phyloP scores from a whole-genome alignment of 495 filamentous ascomycete genomes.

The Aspergillus olivimuriae region DNA sequence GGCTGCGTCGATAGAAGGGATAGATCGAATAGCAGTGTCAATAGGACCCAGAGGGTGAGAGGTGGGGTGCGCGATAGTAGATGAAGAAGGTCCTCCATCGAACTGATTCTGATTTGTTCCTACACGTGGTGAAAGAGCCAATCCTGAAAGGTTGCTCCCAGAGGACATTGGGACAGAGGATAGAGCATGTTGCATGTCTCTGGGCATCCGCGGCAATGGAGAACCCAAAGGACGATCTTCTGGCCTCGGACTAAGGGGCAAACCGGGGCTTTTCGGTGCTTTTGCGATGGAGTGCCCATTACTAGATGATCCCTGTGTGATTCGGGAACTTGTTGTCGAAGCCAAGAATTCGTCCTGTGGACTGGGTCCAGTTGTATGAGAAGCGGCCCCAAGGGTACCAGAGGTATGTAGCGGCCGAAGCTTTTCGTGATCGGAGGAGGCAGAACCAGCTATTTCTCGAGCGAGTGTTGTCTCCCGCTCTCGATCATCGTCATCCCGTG shows the following conservation, averaged over 20 bases:
- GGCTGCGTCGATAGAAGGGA: slow-evolving; percentile 37
- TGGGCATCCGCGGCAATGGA: slow-evolving; percentile 59
- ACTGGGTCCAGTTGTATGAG: slow-evolving; percentile 17
- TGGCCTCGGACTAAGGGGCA: slow-evolving; percentile 87
- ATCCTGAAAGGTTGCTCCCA: slow-evolving; percentile 44
- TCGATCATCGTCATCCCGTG: slow-evolving; percentile 80
- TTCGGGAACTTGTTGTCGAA: slow-evolving; percentile 28
- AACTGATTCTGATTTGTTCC: slow-evolving; percentile 61
- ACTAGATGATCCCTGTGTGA: slow-evolving; percentile 14
- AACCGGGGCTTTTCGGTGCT: slow-evolving; percentile 72
- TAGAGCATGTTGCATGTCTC: slow-evolving; percentile 39
- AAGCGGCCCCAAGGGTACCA: background rate
- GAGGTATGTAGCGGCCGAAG: slow-evolving; percentile 1
- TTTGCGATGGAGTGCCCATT: slow-evolving; percentile 35
- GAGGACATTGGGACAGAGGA: slow-evolving; percentile 65
- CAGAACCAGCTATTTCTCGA: slow-evolving; percentile 58
- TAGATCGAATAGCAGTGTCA: slow-evolving; percentile 14
- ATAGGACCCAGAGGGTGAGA: background rate
- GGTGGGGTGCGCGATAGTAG: slow-evolving; percentile 7
- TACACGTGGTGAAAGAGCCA: slow-evolving; percentile 68
- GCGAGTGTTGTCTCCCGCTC: slow-evolving; percentile 61
- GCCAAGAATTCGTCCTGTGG: slow-evolving; percentile 27
- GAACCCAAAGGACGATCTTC: slow-evolving; percentile 65
- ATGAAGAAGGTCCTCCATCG: slow-evolving; percentile 29
- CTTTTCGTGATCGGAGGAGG: slow-evolving; percentile 56